phyloP scores from a whole-genome alignment of 2,329 filamentous ascomycete species.

The Aspergillus fijiensis region DNA sequence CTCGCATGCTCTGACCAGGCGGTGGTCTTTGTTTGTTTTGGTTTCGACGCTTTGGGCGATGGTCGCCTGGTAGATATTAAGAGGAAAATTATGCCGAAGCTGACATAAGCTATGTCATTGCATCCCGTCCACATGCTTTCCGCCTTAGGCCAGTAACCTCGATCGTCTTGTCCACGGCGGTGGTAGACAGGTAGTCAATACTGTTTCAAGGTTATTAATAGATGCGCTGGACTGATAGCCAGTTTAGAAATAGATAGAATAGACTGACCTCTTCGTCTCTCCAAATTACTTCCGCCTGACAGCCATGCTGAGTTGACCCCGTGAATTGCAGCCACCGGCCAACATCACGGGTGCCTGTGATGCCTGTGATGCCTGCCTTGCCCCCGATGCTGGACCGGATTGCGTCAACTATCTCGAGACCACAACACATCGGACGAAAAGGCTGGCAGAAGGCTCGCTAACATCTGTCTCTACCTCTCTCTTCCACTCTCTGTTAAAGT shows the following conservation, averaged over 20 bases:
- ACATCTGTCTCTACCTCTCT: neutral
- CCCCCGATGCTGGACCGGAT: neutral
- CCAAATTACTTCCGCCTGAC: neutral
- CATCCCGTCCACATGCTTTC: neutral
- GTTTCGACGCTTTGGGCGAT: constrained; percentile 3
- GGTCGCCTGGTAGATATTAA: neutral
- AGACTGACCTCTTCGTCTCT: no score
- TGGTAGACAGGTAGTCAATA: no score
- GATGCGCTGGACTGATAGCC: no score
- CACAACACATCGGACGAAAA: neutral
- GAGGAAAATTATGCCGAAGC: neutral
- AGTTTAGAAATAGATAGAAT: no score
- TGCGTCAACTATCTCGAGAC: neutral
- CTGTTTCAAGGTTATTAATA: no score
- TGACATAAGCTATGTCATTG: neutral
- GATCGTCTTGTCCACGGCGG: no score
- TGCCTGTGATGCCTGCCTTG: neutral
- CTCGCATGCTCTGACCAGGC: no score
- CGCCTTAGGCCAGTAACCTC: neutral
- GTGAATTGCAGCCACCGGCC: neutral
- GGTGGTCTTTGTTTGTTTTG: constrained; percentile 4
- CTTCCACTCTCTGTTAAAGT: neutral
- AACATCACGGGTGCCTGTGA: neutral
- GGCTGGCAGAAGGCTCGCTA: neutral
- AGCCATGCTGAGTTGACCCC: neutral